These are phyloP conservation scores for Trichoderma gracile DNA, from an alignment of 2,329 filamentous ascomycete species.

Conservation along the genomic window DNA sequence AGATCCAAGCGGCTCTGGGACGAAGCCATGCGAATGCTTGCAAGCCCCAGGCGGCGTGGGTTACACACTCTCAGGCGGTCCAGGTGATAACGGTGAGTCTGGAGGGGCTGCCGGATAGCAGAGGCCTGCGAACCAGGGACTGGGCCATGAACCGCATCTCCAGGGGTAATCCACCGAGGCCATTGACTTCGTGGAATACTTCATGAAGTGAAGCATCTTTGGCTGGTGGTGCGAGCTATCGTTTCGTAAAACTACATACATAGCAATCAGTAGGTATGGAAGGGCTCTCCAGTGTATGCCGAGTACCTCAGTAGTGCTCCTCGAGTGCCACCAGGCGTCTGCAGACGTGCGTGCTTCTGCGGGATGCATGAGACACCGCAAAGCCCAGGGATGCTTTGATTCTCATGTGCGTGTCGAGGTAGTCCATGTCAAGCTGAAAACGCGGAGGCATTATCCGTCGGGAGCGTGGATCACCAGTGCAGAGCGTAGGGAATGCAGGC, in stretches of 20 bases:
- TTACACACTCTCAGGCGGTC: not conserved
- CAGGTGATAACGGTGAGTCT: not conserved
- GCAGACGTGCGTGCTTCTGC: not conserved
- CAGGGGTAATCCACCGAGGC: not conserved
- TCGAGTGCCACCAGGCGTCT: not conserved
- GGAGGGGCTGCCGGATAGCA: not conserved
- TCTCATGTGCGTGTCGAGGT: not conserved
- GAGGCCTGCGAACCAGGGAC: not conserved
- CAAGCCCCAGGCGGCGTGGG: not conserved
- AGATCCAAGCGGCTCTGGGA: not conserved
- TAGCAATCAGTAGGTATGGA: too few species aligned
- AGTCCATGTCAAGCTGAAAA: constrained; percentile 9
- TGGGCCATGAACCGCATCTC: not conserved
- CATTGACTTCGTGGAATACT: not conserved
- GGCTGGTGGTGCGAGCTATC: too few species aligned
- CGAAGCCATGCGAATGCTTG: not conserved
- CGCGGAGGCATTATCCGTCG: not conserved
- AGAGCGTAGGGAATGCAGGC: not conserved
- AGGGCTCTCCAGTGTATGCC: too few species aligned
- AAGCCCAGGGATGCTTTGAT: not conserved
- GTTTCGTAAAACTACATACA: too few species aligned
- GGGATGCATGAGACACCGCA: not conserved
- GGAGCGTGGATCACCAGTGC: not conserved
- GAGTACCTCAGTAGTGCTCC: too few species aligned
- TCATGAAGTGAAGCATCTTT: too few species aligned